Evolutionary conservation across 116 monocot species (phyloP).

Genomic region (Phalaenopsis hybrid): DNA sequence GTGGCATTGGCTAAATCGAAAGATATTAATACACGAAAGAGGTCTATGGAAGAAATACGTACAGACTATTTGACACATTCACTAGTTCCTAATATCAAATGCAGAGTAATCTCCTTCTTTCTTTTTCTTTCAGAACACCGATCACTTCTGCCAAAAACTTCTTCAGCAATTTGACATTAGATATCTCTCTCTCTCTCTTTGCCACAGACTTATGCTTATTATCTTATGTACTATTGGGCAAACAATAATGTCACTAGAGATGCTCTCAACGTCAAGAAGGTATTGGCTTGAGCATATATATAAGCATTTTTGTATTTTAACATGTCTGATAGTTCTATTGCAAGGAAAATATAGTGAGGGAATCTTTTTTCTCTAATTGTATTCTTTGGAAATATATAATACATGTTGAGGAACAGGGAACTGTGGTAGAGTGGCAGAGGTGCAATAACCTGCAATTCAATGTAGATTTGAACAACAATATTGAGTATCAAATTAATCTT

Average conservation of each 20-base stretch:
- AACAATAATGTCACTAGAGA: conserved; percentile 23
- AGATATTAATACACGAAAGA: not conserved
- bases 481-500: conserved; percentile 28
- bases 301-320: too few relatives aligned
- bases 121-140: not conserved
- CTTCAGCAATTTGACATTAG: too few relatives aligned
- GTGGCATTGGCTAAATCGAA: conserved; percentile 7
- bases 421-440: conserved; percentile 34
- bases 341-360: not conserved
- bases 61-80: conserved; percentile 2
- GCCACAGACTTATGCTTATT: conserved; percentile 29
- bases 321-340: too few relatives aligned
- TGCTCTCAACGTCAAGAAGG: conserved; percentile 45
- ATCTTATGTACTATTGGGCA: conserved; percentile 34
- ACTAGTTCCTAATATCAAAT: conserved; percentile 20
- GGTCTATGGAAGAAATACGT: too few relatives aligned
- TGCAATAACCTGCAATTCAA: conserved; percentile 23
- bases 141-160: too few relatives aligned
- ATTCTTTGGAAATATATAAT: not conserved
- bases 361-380: not conserved
- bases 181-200: too few relatives aligned
- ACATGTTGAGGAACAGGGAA: conserved; percentile 25
- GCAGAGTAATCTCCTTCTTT: conserved; percentile 21
- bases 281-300: not conserved
- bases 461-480: conserved; percentile 10